A percentile compares a stretch with the other conserved stretches of the same genome.
These are phyloP conservation scores for Hanseniaspora thailandica DNA, from an alignment of 805 yeast genomes.

Conservation along the genomic window DNA sequence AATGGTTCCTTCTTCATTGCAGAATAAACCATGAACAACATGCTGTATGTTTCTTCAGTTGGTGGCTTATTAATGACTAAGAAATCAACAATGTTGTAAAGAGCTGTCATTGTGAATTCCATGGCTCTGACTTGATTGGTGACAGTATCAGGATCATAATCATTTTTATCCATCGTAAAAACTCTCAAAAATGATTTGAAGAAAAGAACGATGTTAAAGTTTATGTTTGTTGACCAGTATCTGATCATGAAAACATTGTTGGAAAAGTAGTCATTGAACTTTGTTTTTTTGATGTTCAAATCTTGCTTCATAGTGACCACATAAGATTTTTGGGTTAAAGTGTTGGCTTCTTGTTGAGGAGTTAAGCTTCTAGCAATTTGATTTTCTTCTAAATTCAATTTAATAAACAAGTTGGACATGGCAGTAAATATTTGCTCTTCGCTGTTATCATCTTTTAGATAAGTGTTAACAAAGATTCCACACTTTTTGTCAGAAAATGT, in stretches of 20 bases:
- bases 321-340: background rate
- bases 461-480: slow-evolving; percentile 22
- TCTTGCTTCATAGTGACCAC: background rate
- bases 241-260: slow-evolving; percentile 31
- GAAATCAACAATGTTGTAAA: slow-evolving; percentile 25
- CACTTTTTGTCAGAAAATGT: slow-evolving; percentile 38
- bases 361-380: background rate
- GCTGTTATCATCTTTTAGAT: slow-evolving; percentile 17
- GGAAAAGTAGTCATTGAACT: slow-evolving; percentile 6
- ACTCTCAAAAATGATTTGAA: slow-evolving; percentile 36
- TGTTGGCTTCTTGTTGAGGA: slow-evolving; percentile 6
- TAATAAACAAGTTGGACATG: background rate
- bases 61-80: slow-evolving; percentile 17
- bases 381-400: background rate
- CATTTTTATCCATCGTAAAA: slow-evolving; percentile 33
- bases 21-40: background rate
- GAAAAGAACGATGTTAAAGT: slow-evolving; percentile 33
- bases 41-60: slow-evolving; percentile 13
- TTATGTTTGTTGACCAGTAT: slow-evolving; percentile 39
- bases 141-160: slow-evolving; percentile 26
- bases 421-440: background rate
- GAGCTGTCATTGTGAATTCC: slow-evolving; percentile 24
- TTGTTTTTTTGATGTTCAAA: background rate
- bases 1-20: slow-evolving; percentile 4
- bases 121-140: slow-evolving; percentile 35